These are phyloP conservation scores for Phytophthora hybrid DNA, from an alignment of 352 stramenopile genomes.

Conservation along the genomic window DNA sequence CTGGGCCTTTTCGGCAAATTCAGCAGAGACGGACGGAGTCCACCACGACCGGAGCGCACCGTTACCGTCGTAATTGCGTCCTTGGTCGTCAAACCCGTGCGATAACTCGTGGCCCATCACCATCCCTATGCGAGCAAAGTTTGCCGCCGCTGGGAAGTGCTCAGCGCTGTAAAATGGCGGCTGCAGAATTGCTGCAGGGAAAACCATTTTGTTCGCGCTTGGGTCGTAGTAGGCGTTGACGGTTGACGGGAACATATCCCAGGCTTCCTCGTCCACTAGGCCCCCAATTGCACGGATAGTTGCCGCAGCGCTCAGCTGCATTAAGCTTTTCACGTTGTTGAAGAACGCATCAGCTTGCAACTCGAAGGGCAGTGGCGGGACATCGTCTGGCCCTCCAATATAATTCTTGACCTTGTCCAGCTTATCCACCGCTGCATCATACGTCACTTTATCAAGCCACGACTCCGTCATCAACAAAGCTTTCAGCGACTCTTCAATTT, in stretches of 20 bases:
- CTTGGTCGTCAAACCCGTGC: slow-evolving; percentile 95
- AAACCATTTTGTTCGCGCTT: slow-evolving; percentile 92
- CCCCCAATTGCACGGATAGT: slow-evolving; percentile 48
- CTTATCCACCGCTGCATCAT: slow-evolving; percentile 88
- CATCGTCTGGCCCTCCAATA: slow-evolving; percentile 64
- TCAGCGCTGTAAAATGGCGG: slow-evolving; percentile 81
- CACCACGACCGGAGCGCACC: slow-evolving; percentile 94
- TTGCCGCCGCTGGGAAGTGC: slow-evolving; percentile 84
- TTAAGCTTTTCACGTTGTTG: slow-evolving; percentile 59
- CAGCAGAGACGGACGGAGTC: slow-evolving; percentile 61
- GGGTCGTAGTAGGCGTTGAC: slow-evolving; percentile 91
- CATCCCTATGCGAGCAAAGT: slow-evolving; percentile 93
- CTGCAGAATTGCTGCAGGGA: slow-evolving; percentile 94
- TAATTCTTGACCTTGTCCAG: slow-evolving; percentile 88
- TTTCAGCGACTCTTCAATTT: slow-evolving; percentile 87
- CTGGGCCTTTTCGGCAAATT: slow-evolving; percentile 65
- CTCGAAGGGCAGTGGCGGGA: slow-evolving; percentile 62
- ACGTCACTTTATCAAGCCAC: slow-evolving; percentile 91
- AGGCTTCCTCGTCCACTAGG: slow-evolving; percentile 63
- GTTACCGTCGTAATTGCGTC: slow-evolving; percentile 84
- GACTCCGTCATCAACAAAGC: slow-evolving; percentile 80
- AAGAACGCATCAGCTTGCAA: slow-evolving; percentile 61
- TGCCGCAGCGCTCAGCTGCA: slow-evolving; percentile 38
- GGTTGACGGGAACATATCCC: slow-evolving; percentile 93
- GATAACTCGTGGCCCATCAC: slow-evolving; percentile 96